Percentiles rank a stretch among this genome's conserved stretches.
These are phyloP conservation scores for Phytophthora sp. DNA, from an alignment of 352 stramenopile genomes.

Conservation along the genomic window DNA sequence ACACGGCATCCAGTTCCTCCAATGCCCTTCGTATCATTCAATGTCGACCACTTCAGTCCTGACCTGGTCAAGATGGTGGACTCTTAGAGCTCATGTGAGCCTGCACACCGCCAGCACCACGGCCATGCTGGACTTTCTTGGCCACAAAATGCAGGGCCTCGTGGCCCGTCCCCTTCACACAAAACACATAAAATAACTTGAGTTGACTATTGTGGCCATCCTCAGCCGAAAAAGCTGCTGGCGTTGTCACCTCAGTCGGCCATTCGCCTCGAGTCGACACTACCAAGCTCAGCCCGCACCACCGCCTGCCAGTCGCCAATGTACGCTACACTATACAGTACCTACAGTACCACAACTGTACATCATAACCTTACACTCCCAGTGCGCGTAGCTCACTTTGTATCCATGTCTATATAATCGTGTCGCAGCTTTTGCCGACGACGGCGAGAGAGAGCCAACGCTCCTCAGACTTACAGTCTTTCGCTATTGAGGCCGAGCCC, in stretches of 20 bases:
- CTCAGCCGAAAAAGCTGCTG: slow-evolving; percentile 5
- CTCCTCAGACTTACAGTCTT: background rate
- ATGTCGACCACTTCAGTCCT: no score
- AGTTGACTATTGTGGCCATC: slow-evolving; percentile 13
- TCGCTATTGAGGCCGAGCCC: background rate
- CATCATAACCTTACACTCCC: background rate
- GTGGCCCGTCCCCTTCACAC: slow-evolving; percentile 9
- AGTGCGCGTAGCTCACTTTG: background rate
- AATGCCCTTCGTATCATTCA: no score
- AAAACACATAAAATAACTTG: background rate
- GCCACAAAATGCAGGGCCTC: slow-evolving; percentile 14
- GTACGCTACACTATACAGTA: background rate
- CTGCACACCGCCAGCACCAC: no score
- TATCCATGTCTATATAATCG: background rate
- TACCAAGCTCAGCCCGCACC: slow-evolving; percentile 1
- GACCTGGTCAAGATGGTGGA: no score
- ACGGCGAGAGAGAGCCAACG: slow-evolving; percentile 1
- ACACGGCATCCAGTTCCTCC: no score
- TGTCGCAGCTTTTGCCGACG: slow-evolving; percentile 26
- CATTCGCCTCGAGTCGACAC: slow-evolving; percentile 22
- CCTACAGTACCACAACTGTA: no score
- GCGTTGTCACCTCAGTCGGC: slow-evolving; percentile 15
- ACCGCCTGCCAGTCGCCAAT: background rate
- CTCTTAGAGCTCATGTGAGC: no score
- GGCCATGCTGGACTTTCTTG: slow-evolving; percentile 18